Evolutionary conservation across 2,329 filamentous ascomycete species (phyloP).

Genomic region (Diaporthe citri): DNA sequence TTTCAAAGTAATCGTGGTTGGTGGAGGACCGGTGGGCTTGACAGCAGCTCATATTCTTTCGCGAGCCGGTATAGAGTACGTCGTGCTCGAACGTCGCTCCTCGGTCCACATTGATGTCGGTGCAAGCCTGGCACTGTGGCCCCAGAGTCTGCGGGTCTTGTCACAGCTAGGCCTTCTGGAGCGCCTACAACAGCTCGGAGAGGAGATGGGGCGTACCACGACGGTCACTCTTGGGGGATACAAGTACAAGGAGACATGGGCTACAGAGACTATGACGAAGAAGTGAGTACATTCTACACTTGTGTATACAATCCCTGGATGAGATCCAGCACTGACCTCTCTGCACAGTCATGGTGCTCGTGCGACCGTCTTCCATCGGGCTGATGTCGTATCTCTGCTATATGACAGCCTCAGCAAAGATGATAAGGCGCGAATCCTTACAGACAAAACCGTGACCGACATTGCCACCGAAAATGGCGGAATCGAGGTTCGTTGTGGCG

Average conservation of each 20-base stretch:
- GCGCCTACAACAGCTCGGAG: constrained; percentile 43
- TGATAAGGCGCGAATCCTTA: background rate
- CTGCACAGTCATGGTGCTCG: constrained; percentile 1
- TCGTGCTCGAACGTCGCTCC: constrained; percentile 52
- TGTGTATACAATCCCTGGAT: fast-evolving
- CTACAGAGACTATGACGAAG: background rate
- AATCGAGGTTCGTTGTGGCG: background rate
- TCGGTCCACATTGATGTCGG: constrained; percentile 47
- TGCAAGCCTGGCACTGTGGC: constrained; percentile 50
- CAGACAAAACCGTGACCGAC: constrained; percentile 7
- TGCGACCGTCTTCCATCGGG: constrained; percentile 21
- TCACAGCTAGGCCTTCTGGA: constrained; percentile 50
- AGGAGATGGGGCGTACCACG: constrained; percentile 1
- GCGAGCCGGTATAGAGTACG: constrained; percentile 52
- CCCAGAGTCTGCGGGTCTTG: constrained; percentile 47
- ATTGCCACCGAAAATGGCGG: background rate
- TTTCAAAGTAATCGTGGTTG: constrained; percentile 47
- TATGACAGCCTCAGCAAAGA: constrained; percentile 17
- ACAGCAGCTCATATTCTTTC: constrained; percentile 47
- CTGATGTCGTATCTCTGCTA: constrained; percentile 19
- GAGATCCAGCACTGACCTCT: background rate
- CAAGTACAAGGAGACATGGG: constrained; percentile 7
- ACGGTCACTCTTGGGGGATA: background rate
- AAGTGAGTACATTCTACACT: background rate
- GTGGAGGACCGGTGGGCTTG: constrained; percentile 49